Percentiles rank a stretch among this genome's conserved stretches.
Conservation (phyloP, 371 early-diverging fungal genomes). For the Mucor piriformis region DNA sequence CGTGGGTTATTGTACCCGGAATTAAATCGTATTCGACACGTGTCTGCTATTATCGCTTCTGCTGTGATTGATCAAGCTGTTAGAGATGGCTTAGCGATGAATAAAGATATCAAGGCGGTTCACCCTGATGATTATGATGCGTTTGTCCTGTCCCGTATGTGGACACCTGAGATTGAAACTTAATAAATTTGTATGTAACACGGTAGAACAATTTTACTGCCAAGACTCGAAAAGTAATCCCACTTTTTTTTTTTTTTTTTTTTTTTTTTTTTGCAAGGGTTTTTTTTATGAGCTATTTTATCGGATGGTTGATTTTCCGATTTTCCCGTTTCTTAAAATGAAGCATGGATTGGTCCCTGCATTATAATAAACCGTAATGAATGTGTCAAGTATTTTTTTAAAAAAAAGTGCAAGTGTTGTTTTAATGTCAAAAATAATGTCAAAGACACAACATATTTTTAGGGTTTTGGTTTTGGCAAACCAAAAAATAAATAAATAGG, state of each 20-base stretch:
- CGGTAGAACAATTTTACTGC: too few relatives aligned
- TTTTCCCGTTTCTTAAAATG: too few relatives aligned
- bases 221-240: too few relatives aligned
- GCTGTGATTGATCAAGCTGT: conserved; percentile 74
- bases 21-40: conserved; percentile 81
- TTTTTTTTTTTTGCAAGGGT: neutral
- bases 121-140: conserved; percentile 25
- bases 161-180: conserved; percentile 28
- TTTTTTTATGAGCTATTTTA: too few relatives aligned
- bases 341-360: too few relatives aligned
- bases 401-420: conserved; percentile 1
- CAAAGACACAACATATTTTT: neutral
- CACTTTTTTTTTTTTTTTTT: neutral
- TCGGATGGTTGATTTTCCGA: too few relatives aligned
- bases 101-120: conserved; percentile 29
- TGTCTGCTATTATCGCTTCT: conserved; percentile 77
- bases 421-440: conserved; percentile 1
- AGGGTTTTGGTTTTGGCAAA: too few relatives aligned
- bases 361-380: too few relatives aligned
- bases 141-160: conserved; percentile 55
- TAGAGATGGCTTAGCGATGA: conserved; percentile 59
- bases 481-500: neutral
- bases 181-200: neutral
- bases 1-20: conserved; percentile 79
- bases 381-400: too few relatives aligned